Evolutionary conservation across 805 yeast species (phyloP), one percentile per base, ranked within the genome.

Genomic region (Barnettozyma sucrosica): DNA sequence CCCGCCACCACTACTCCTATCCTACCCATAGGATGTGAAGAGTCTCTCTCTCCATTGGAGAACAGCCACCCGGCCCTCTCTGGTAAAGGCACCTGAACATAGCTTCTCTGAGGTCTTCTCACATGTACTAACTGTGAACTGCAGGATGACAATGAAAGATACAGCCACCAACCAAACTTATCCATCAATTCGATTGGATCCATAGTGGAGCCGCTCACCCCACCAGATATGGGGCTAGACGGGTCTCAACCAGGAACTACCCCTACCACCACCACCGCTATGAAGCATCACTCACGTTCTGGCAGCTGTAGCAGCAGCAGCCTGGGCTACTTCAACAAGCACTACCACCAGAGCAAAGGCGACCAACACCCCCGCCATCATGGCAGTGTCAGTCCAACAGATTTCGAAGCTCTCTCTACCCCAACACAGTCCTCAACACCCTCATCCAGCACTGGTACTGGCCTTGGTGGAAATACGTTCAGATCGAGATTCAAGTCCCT

Each of bases 131-230:
- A 44, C 47, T 21, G 24, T 18, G 18, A 18, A 23, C 33, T 23
- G 4, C 45, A 55, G 57, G 49, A 51, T 44, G 48, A 54, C 44
- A 51, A 54, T 46, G 58, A 53, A 21, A 52, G 51, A 41, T 37
- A 48, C 25, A 49, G 43, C 39, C 64, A 60, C 50, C 56, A 53
- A 11, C 63, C 53, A 44, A 60, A 48, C 33, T 47, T 53, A 2
- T 60, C 64, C 8, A 54, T 59, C 54, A 71, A 73, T 53, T 71
- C 75, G 13, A 58, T 70, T 39, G 61, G 63, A 21, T 74, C 79
- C 20, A 50, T 76, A 34, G 67, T 73, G 24, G 81, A 76, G 54
- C 81, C 81, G 8, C 64, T 76, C 36, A 76, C 81, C 3, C 81
- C 81, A 3, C 79, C 80, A 51, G 69, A 55, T 28, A 50, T 59